A percentile compares a stretch with the other conserved stretches of the same genome.
Evolutionary conservation across 2,329 filamentous ascomycete genomes (phyloP).

Genomic region (Alternaria panax): DNA sequence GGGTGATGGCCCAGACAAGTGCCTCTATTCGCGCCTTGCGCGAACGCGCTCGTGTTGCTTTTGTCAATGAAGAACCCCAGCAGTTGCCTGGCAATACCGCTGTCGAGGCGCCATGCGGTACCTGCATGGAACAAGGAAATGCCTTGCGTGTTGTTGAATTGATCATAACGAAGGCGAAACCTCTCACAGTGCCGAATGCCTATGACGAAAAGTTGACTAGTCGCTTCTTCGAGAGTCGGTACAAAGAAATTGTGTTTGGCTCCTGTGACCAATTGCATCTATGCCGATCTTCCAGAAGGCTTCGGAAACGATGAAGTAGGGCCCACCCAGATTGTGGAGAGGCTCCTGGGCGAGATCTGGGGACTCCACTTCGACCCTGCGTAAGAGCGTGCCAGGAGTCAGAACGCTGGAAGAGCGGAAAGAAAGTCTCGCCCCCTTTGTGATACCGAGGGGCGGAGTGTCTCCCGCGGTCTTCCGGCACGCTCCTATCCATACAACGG

Average conservation of each 20-base stretch:
- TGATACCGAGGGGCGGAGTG: background rate
- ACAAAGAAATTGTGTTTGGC: background rate
- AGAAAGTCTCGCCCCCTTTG: background rate
- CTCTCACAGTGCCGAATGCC: background rate
- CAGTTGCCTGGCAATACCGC: background rate
- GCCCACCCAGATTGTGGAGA: constrained; percentile 12
- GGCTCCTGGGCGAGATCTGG: constrained; percentile 14
- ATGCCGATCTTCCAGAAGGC: background rate
- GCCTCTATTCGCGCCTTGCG: background rate
- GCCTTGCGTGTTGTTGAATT: background rate
- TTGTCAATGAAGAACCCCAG: background rate
- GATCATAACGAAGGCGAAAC: background rate
- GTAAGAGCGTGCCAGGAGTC: constrained; percentile 12
- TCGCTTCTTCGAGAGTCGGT: background rate
- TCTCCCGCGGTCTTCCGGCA: constrained; percentile 1
- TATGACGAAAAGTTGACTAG: background rate
- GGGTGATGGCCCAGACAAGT: background rate
- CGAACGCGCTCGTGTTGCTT: background rate
- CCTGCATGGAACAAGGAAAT: constrained; percentile 3
- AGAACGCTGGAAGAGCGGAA: background rate
- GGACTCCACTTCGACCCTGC: constrained; percentile 34
- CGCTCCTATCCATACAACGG: background rate
- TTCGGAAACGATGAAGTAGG: constrained; percentile 4
- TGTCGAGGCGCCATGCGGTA: background rate
- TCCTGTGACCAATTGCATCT: background rate